phyloP scores from a whole-genome alignment of 805 yeast genomes.

The Ogataea naganishii region DNA sequence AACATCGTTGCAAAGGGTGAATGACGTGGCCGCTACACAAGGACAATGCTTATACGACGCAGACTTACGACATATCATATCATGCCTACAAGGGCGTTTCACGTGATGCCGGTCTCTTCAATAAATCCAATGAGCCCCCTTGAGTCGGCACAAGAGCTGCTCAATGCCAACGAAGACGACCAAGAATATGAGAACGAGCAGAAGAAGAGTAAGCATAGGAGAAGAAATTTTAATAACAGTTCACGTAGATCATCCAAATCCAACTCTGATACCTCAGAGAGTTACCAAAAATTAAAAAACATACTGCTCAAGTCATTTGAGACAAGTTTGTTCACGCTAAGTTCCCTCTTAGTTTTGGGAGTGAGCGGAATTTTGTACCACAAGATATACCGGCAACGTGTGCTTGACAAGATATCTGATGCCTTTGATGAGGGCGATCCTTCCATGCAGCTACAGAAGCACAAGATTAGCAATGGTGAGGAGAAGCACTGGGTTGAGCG shows the following conservation, averaged over 20 bases:
- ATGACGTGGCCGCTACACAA: too few relatives aligned
- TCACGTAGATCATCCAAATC: too few relatives aligned
- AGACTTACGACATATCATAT: too few relatives aligned
- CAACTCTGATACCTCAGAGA: too few relatives aligned
- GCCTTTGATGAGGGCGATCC: slow-evolving; percentile 67
- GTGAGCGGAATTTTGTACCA: slow-evolving; percentile 70
- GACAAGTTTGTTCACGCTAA: slow-evolving; percentile 63
- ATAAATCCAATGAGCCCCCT: slow-evolving; percentile 34
- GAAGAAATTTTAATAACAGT: too few relatives aligned
- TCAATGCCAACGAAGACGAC: slow-evolving; percentile 23
- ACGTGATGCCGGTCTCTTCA: too few relatives aligned
- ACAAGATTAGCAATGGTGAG: slow-evolving; percentile 29
- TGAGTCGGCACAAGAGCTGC: slow-evolving; percentile 29
- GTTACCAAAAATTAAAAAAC: slow-evolving; percentile 6
- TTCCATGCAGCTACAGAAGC: slow-evolving; percentile 51
- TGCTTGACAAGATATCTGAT: slow-evolving; percentile 50
- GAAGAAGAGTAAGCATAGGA: slow-evolving; percentile 16
- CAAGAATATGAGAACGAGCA: slow-evolving; percentile 22
- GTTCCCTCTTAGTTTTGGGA: slow-evolving; percentile 60
- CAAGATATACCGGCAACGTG: slow-evolving; percentile 47
- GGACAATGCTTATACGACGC: too few relatives aligned
- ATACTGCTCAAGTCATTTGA: slow-evolving; percentile 42
- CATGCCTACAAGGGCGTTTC: too few relatives aligned
- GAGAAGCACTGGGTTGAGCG: slow-evolving; percentile 60
- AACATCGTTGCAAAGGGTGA: slow-evolving; percentile 1